phyloP scores from a whole-genome alignment of 805 yeast species.

The Zygosaccharomyces kombuchaensis region DNA sequence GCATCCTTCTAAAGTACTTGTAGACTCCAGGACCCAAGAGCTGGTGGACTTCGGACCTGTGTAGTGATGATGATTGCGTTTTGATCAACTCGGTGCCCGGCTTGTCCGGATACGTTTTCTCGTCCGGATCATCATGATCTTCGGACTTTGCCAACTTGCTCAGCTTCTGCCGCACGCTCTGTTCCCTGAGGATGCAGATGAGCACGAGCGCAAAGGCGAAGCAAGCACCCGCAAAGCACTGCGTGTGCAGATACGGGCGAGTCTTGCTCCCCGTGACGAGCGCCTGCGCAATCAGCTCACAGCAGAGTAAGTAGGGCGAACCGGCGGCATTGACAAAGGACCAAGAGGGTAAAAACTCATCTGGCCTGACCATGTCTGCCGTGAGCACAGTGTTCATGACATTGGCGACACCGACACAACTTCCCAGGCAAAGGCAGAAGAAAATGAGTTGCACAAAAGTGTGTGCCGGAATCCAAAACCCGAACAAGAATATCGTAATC shows the following conservation, averaged over 20 bases:
- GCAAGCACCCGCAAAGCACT: slow-evolving; percentile 53
- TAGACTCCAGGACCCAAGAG: slow-evolving; percentile 19
- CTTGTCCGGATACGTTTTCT: background rate
- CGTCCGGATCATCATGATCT: background rate
- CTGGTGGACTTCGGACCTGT: slow-evolving; percentile 12
- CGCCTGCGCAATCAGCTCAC: slow-evolving; percentile 54
- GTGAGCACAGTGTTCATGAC: slow-evolving; percentile 41
- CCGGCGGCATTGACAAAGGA: slow-evolving; percentile 33
- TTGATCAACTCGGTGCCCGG: background rate
- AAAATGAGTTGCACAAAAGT: slow-evolving; percentile 40
- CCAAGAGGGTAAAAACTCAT: slow-evolving; percentile 39
- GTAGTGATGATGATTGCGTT: background rate
- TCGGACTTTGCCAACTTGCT: slow-evolving; percentile 1
- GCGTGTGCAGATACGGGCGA: slow-evolving; percentile 55
- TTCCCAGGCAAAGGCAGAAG: slow-evolving; percentile 43
- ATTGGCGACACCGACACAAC: slow-evolving; percentile 43
- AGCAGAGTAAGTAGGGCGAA: slow-evolving; percentile 38
- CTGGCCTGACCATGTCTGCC: slow-evolving; percentile 40
- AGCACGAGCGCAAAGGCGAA: slow-evolving; percentile 42
- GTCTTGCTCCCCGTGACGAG: slow-evolving; percentile 28
- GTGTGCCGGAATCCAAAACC: slow-evolving; percentile 47
- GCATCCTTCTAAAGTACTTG: slow-evolving; percentile 25
- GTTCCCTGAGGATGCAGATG: slow-evolving; percentile 48
- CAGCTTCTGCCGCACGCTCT: slow-evolving; percentile 44
- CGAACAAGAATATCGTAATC: slow-evolving; percentile 39